A percentile compares a stretch with the other conserved stretches of the same genome.
These are phyloP conservation scores for Guillardia theta DNA, from an alignment of 78 protist species.

Conservation along the genomic window DNA sequence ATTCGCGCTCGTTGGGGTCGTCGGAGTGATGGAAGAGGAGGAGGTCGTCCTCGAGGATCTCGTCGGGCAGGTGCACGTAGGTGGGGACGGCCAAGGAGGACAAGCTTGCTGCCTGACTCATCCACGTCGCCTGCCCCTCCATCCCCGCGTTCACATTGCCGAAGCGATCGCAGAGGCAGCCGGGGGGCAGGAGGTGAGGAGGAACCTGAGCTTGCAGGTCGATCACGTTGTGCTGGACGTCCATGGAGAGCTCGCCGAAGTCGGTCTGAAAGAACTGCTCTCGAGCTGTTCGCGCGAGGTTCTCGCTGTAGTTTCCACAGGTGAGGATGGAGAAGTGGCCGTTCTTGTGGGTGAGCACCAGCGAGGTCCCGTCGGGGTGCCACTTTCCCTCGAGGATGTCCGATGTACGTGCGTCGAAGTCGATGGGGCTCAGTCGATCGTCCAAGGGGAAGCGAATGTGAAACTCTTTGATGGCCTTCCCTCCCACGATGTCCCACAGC, in stretches of 20 bases:
- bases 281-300: neutral
- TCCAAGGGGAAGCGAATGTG: neutral
- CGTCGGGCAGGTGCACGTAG: too few species aligned
- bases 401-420: neutral
- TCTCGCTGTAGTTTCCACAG: neutral
- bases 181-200: neutral
- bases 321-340: neutral
- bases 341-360: neutral
- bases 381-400: constrained; percentile 8
- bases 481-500: neutral
- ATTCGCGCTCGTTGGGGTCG: neutral
- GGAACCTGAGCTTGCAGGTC: neutral
- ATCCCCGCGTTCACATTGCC: neutral
- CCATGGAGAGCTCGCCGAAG: neutral
- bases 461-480: neutral
- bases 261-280: neutral
- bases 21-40: neutral
- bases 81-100: neutral
- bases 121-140: too few species aligned
- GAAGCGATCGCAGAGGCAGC: neutral
- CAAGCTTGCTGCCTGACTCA: neutral
- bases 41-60: too few species aligned
- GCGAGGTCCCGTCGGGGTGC: neutral
- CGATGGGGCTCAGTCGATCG: neutral
- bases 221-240: neutral